phyloP scores from a whole-genome alignment of 2,329 filamentous ascomycete genomes.

The Diaporthe batatas region DNA sequence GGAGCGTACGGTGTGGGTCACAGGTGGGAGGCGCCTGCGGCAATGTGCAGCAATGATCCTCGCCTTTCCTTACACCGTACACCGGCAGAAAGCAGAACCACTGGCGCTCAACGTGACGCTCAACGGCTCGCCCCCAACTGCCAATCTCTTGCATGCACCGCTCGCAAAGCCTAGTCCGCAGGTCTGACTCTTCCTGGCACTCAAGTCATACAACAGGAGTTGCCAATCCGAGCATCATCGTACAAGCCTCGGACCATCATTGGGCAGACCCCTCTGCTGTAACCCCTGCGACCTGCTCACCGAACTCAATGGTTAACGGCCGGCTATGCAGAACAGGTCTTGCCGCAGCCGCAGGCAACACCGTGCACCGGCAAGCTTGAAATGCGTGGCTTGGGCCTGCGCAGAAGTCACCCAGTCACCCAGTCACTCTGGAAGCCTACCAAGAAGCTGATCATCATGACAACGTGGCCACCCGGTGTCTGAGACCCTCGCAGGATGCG shows the following conservation, averaged over 20 bases:
- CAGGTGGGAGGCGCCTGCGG: conserved; percentile 13
- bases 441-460: not conserved
- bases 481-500: not conserved
- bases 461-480: conserved; percentile 4
- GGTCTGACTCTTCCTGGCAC: conserved; percentile 5
- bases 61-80: conserved; percentile 4
- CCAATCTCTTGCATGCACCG: conserved; percentile 15
- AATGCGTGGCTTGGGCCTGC: conserved; percentile 1
- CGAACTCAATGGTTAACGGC: conserved; percentile 28
- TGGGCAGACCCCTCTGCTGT: not conserved
- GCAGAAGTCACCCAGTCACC: not conserved
- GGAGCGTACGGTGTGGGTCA: conserved; percentile 10
- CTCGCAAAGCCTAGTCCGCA: not conserved
- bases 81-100: not conserved
- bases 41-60: conserved; percentile 28
- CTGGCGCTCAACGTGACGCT: not conserved
- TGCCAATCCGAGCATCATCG: conserved; percentile 17
- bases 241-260: not conserved
- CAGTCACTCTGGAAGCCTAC: not conserved
- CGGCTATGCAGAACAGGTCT: not conserved
- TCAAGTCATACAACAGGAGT: not conserved
- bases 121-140: conserved; percentile 7
- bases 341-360: not conserved
- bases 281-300: conserved; percentile 23
- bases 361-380: not conserved